Base-by-base conservation (phyloP, 2,329 filamentous ascomycete species). In the Pezicula rhizophila region DNA sequence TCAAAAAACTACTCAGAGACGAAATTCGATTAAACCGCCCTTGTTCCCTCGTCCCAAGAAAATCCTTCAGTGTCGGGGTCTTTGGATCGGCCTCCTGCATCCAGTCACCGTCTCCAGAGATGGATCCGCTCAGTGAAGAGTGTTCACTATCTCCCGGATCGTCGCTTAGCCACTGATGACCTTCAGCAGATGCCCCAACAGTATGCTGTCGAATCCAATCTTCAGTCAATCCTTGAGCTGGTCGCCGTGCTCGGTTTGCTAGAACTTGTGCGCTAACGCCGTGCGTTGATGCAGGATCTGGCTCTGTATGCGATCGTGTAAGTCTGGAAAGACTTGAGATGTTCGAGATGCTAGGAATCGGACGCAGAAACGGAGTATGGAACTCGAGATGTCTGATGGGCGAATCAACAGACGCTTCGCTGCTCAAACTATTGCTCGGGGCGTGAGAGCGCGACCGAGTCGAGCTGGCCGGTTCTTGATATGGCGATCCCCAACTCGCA, bases 401-500 rank as follows among this genome's bases (percentile, higher is more conserved):
- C 40, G 75, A 79, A 53, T 79, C 79, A 59, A 81, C 79, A 2
- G 78, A 83, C 50, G 68, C 68, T 76, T 64, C 79, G 65, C 79
- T 84, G 62, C 77, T 77, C 55, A 74, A 71, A 58, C 78, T 80
- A 53, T 72, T 68, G 47, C 68, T 69, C 46, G 74, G 74, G 47
- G 48, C 55, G 48, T 59, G 52, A 2, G 57, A 59, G 23, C 47
- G 51, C 15, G 51, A 46, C 15, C 52, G 46, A 7, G 44, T 43
- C 76, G 69, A 52, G 49, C 79, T 85, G 11, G 76, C 72, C 35
- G 84, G 78, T 53, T 77, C 77, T 48, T 87, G 84, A 69, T 96
- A 96, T 18, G 91, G 91, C 47, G 90, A 96, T 49, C 91, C 91
- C 90, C 91, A 96, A 65, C 85, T 91, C 43, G 89, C 85, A 42